Base-by-base conservation (phyloP, 2,329 filamentous ascomycete species). In the Myriosclerotinia scirpicola region DNA sequence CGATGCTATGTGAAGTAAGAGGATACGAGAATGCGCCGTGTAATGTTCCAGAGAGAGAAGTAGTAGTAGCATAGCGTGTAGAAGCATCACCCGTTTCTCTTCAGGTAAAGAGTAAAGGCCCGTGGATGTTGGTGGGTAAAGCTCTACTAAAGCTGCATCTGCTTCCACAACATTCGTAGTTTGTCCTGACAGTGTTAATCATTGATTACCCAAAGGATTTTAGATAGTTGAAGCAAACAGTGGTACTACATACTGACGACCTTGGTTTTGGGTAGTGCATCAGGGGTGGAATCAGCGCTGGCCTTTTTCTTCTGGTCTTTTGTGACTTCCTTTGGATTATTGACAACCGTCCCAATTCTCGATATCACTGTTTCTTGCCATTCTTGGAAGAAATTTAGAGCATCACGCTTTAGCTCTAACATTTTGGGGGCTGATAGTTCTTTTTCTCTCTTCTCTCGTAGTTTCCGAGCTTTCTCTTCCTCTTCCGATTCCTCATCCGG, bases 41-140 rank as follows among this genome's bases (percentile, higher is more conserved):
- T 95, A 96, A 69, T 90, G 86, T 73, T 95, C 88, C 17, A 96
- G 79, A 2, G 90, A 93, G 2, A 96, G 79, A 7, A 93, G 74
- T 36, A 95, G 80, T 3, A 96, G 80, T 0, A 96, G 80, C 52
- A 92, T 80, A 0, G 87, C 85, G 72, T 95, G 89, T 9, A 96
- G 79, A 8, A 96, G 82, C 9, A 93, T 80, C 36, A 84, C 83
- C 54, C 88, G 82, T 73, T 88, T 89, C 62, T 87, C 84, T 58
- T 85, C 78, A 0, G 85, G 79, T 2, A 91, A 78, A 12, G 82
- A 81, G 71, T 82, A 84, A 14, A 95, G 81, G 2, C 83, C 77
- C 8, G 86, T 91, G 54, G 84, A 81, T 40, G 84, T 81, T 0
- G 88, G 87, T 20, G 84, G 83, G 71, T 87, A 89, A 15, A 85